Evolutionary conservation across 148 eudicot genomes (phyloP).

Genomic region (Dianthus caryophyllus): DNA sequence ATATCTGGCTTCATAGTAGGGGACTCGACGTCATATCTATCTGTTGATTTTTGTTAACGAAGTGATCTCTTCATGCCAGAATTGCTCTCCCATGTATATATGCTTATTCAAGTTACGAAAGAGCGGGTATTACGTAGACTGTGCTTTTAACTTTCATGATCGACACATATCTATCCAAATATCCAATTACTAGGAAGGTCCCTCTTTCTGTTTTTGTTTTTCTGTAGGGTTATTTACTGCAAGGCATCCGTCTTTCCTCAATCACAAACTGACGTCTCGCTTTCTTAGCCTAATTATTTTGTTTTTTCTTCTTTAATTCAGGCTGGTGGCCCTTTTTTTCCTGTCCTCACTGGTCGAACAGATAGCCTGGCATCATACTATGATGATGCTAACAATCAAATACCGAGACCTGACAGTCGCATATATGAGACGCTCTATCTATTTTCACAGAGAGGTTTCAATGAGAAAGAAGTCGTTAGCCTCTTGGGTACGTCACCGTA

Average conservation of each 20-base stretch:
- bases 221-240: no score
- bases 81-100: background rate
- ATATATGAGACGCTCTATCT: constrained; percentile 21
- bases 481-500: constrained; percentile 29
- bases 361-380: constrained; percentile 29
- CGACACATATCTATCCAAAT: background rate
- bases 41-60: background rate
- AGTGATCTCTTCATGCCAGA: background rate
- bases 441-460: constrained; percentile 35
- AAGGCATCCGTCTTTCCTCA: constrained; percentile 1
- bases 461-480: constrained; percentile 32
- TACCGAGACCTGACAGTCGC: constrained; percentile 32
- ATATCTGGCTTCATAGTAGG: background rate
- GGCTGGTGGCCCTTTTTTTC: constrained; percentile 36
- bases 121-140: background rate
- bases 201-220: no score
- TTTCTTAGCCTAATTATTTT: constrained; percentile 5
- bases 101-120: background rate
- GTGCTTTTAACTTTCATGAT: background rate
- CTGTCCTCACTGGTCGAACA: constrained; percentile 33
- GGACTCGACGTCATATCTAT: background rate
- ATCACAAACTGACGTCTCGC: background rate
- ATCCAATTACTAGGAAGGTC: background rate
- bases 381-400: constrained; percentile 23
- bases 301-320: background rate